Percentiles rank a stretch among this genome's conserved stretches.
Evolutionary conservation across 805 yeast species (phyloP).

Genomic region (Dipodascus albidus): DNA sequence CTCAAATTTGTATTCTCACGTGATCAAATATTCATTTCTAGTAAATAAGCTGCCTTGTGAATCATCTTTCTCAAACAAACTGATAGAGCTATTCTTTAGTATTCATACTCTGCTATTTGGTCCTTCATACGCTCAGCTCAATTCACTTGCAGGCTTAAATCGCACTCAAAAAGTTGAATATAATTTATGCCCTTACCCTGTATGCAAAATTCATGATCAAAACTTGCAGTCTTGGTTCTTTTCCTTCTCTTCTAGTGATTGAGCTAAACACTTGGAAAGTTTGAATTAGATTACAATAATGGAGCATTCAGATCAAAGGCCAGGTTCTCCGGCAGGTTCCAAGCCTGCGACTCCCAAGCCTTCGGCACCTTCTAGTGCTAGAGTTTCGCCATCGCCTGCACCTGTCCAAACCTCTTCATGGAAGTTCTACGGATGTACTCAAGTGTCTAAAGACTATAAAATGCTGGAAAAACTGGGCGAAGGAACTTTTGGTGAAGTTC

Average conservation of each 20-base stretch:
- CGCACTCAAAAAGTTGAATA: too few relatives aligned
- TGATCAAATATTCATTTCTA: too few relatives aligned
- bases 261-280: too few relatives aligned
- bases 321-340: not conserved
- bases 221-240: not conserved
- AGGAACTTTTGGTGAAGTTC: conserved; percentile 86
- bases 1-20: not conserved
- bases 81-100: too few relatives aligned
- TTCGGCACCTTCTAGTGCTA: not conserved
- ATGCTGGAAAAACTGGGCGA: conserved; percentile 44
- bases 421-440: conserved; percentile 25
- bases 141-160: too few relatives aligned
- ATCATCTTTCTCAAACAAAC: too few relatives aligned
- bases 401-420: conserved; percentile 3
- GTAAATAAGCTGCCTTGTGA: too few relatives aligned
- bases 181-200: too few relatives aligned
- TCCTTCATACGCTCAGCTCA: too few relatives aligned
- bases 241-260: not conserved
- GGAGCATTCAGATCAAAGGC: not conserved
- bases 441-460: conserved; percentile 23
- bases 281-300: not conserved
- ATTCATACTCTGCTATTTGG: too few relatives aligned
- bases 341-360: not conserved
- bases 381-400: not conserved
- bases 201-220: too few relatives aligned